Conservation (phyloP, 2,329 filamentous ascomycete species). For the Tolypocladium cylindrosporum region DNA sequence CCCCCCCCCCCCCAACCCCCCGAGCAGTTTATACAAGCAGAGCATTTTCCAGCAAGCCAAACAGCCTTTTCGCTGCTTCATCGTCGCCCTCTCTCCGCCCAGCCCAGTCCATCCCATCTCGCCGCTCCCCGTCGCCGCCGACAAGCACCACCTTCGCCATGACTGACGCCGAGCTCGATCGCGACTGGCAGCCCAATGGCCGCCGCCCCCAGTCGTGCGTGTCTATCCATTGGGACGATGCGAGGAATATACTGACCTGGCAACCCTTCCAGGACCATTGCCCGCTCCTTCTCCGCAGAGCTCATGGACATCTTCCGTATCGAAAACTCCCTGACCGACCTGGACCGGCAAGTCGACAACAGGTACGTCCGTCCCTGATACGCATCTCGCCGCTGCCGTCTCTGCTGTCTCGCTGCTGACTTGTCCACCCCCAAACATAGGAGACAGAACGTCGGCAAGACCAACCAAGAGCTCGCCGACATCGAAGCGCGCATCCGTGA, state of each 20-base stretch:
- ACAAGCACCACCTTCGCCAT: constrained; percentile 14
- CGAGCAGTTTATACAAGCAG: neutral
- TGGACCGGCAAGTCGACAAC: constrained; percentile 66
- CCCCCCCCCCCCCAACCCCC: too few relatives aligned
- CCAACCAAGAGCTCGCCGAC: constrained; percentile 71
- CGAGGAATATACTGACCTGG: neutral
- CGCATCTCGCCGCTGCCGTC: constrained; percentile 1
- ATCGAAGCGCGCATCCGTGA: constrained; percentile 77
- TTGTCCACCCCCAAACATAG: constrained; percentile 31
- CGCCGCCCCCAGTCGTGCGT: constrained; percentile 77
- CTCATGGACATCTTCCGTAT: constrained; percentile 85
- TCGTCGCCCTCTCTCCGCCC: neutral
- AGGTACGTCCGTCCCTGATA: constrained; percentile 50
- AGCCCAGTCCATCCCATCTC: neutral
- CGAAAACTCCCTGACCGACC: constrained; percentile 63
- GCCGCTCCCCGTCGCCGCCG: constrained; percentile 1
- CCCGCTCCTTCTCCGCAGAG: constrained; percentile 75
- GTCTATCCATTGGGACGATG: constrained; percentile 1
- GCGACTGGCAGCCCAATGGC: constrained; percentile 70
- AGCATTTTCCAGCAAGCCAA: neutral
- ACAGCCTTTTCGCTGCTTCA: neutral
- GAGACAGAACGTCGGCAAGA: constrained; percentile 66
- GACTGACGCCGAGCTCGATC: constrained; percentile 61
- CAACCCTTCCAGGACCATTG: constrained; percentile 57
- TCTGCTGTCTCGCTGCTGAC: neutral